Percentiles rank a stretch among this genome's conserved stretches.
Conservation (phyloP, 208 protist species). For the Histomonas meleagridis region DNA sequence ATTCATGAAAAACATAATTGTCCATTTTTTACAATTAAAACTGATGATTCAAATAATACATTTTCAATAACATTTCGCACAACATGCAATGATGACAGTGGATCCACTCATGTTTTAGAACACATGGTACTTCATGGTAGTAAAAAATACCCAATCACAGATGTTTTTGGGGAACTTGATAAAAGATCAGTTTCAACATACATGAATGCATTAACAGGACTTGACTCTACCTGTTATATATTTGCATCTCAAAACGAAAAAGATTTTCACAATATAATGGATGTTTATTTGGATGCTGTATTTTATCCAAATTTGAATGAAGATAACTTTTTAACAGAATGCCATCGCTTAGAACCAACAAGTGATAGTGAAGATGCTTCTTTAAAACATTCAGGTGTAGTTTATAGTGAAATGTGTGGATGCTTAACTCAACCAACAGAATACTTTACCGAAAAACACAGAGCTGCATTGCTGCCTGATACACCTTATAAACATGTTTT, state of each 20-base stretch:
- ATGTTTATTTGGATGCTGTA: constrained; percentile 54
- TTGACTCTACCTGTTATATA: constrained; percentile 47
- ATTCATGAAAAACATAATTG: not conserved
- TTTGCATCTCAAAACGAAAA: constrained; percentile 43
- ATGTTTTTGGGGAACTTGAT: constrained; percentile 52
- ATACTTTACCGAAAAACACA: not conserved
- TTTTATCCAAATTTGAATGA: constrained; percentile 49
- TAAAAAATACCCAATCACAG: constrained; percentile 47
- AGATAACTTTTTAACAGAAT: constrained; percentile 47
- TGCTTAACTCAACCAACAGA: constrained; percentile 38
- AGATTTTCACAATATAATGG: constrained; percentile 55
- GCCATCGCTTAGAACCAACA: constrained; percentile 31
- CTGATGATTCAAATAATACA: constrained; percentile 42
- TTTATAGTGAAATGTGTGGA: constrained; percentile 56
- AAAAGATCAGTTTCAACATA: constrained; percentile 51
- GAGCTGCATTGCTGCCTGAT: constrained; percentile 42
- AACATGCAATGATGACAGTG: constrained; percentile 44
- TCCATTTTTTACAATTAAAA: not conserved
- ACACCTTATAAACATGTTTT: constrained; percentile 47
- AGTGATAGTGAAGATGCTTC: not conserved
- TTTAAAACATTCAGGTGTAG: constrained; percentile 47
- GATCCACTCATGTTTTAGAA: constrained; percentile 53
- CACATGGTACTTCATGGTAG: constrained; percentile 53
- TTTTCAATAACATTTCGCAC: constrained; percentile 49
- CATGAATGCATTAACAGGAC: constrained; percentile 52